These are phyloP conservation scores for Pouteria glomerata DNA, from an alignment of 148 eudicot genomes.

Conservation along the genomic window DNA sequence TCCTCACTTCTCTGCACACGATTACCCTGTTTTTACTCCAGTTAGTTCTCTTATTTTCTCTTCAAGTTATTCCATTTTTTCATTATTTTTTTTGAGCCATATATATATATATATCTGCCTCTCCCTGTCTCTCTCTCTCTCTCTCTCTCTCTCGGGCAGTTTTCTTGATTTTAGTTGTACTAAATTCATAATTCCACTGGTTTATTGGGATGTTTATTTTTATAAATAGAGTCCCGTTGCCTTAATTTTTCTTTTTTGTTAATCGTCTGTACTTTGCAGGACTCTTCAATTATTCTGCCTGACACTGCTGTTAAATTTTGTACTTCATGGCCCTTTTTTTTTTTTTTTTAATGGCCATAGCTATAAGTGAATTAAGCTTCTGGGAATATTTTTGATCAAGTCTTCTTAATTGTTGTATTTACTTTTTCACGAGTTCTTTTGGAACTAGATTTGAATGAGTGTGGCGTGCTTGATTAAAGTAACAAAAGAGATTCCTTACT, in stretches of 20 bases:
- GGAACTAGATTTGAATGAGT: no score
- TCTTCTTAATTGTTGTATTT: no score
- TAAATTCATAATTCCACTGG: background rate
- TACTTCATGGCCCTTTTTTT: background rate
- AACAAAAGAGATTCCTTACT: background rate
- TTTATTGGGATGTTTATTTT: background rate
- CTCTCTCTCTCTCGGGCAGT: no score
- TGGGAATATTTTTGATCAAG: no score
- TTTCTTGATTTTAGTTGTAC: no score
- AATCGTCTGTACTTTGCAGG: background rate
- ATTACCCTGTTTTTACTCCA: constrained; percentile 95
- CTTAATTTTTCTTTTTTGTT: background rate
- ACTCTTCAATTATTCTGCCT: no score
- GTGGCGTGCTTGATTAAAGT: no score
- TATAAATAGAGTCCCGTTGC: background rate
- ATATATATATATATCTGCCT: no score
- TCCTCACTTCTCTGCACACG: constrained; percentile 60
- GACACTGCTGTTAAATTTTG: background rate
- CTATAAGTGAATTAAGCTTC: no score
- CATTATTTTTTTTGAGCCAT: background rate
- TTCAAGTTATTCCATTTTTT: background rate
- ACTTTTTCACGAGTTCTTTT: no score
- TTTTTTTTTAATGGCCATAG: no score
- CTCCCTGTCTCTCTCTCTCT: no score
- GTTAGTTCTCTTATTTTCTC: constrained; percentile 38